Base-by-base conservation (phyloP, 2,329 filamentous ascomycete species). In the Diatrype stigma region DNA sequence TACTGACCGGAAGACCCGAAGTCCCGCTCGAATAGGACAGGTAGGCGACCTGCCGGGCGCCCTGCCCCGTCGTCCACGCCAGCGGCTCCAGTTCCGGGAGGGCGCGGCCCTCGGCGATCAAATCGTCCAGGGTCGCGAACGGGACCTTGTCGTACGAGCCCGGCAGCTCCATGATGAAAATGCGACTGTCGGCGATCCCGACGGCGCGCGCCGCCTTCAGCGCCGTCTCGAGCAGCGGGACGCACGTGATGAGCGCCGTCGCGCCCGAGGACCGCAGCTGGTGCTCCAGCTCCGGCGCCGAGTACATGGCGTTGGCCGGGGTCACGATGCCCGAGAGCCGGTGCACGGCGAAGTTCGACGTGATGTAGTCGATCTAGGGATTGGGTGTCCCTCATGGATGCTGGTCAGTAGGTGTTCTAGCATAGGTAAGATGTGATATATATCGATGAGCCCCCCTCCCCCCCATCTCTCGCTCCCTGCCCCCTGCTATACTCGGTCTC, bases 1-100 rank as follows among this genome's bases (percentile, higher is more conserved):
- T n/a, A 64, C 62, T 65, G 71, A 85, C 83, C 23, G 86, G 86
- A 42, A 89, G 68, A 3, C 87, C 87, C 4, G 85, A 88, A 2
- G 87, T 90, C 10, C 87, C 87, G 61, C 82, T 87, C 0, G 84
- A 88, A 63, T 87, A 90, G 70, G 85, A 89, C 49, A 91, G 72
- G 61, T 87, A 90, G 0, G 87, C 84, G 7, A 81, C 82, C 58
- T 83, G 81, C 50, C 78, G 79, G 45, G 78, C 76, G 5, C 82
- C 84, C 54, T 86, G 79, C 1, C 84, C 84, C 42, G 73, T 73
- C 3, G 69, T 61, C 82, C 82, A 86, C 30, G 70, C 70, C 51
- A 84, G 64, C 5, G 72, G 65, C 40, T 81, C 75, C 17, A 85
- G 61, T 40, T 70, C 63, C 3, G 76, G 72, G 16, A 82, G 65